These are phyloP conservation scores for Thraustochytrium sp. DNA, from an alignment of 352 stramenopile species.

Conservation along the genomic window DNA sequence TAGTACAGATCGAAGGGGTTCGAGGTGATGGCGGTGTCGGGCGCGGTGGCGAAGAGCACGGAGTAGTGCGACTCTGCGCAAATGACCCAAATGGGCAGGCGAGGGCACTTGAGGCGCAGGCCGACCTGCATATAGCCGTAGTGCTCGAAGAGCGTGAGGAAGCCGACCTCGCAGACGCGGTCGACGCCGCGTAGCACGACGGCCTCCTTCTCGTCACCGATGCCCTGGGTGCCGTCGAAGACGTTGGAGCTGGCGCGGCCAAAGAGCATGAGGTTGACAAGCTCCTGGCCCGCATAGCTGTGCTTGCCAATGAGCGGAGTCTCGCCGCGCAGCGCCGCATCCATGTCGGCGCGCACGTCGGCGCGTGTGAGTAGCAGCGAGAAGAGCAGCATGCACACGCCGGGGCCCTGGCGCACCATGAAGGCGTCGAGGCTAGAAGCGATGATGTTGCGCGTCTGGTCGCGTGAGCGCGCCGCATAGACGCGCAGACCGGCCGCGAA, in stretches of 20 bases:
- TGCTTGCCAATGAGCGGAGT: slow-evolving; percentile 66
- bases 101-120: slow-evolving; percentile 65
- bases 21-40: not conserved
- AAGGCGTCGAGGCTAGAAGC: slow-evolving; percentile 48
- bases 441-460: not conserved
- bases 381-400: slow-evolving; percentile 64
- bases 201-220: slow-evolving; percentile 65
- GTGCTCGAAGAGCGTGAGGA: slow-evolving; percentile 82
- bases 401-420: slow-evolving; percentile 59
- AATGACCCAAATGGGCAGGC: slow-evolving; percentile 75
- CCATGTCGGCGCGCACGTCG: slow-evolving; percentile 64
- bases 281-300: slow-evolving; percentile 84
- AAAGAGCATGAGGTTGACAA: slow-evolving; percentile 90
- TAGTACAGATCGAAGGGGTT: slow-evolving; percentile 69
- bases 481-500: not conserved
- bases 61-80: slow-evolving; percentile 86
- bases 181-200: slow-evolving; percentile 68
- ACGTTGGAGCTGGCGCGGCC: slow-evolving; percentile 85
- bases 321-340: not conserved
- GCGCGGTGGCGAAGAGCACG: slow-evolving; percentile 64
- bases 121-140: slow-evolving; percentile 79
- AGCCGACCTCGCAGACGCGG: slow-evolving; percentile 60
- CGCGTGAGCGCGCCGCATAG: not conserved
- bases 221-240: slow-evolving; percentile 78
- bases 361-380: slow-evolving; percentile 66